Conservation (phyloP, 129 eudicot genomes). For the Kitagawia praeruptora region DNA sequence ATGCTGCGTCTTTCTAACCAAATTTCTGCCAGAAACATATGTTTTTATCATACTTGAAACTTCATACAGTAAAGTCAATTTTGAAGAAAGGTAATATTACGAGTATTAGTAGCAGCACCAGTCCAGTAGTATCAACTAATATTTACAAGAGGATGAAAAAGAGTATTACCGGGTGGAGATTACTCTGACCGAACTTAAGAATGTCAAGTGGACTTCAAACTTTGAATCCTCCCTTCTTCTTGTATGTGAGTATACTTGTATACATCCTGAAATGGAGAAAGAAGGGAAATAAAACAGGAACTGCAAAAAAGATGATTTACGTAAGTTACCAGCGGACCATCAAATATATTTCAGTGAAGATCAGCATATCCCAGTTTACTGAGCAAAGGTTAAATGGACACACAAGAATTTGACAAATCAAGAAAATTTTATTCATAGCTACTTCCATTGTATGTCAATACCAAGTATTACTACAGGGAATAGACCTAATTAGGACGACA, state of each 20-base stretch:
- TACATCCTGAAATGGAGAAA: conserved; percentile 16
- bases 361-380: background rate
- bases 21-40: background rate
- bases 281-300: conserved; percentile 13
- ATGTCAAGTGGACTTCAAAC: background rate
- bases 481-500: conserved; percentile 12
- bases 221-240: conserved; percentile 12
- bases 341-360: background rate
- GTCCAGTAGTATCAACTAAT: too few species aligned
- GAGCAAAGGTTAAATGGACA: background rate
- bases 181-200: background rate
- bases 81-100: background rate
- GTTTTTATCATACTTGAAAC: too few species aligned
- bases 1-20: background rate
- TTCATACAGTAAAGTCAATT: background rate
- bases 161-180: background rate
- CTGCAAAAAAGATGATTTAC: conserved; percentile 12
- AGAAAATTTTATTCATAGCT: background rate
- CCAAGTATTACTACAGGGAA: background rate
- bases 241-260: conserved; percentile 4
- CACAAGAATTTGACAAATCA: background rate
- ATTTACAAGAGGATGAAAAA: background rate
- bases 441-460: background rate
- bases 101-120: background rate
- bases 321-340: background rate